Base-by-base conservation (phyloP, 2,329 filamentous ascomycete genomes). In the Hypomyces perniciosus region DNA sequence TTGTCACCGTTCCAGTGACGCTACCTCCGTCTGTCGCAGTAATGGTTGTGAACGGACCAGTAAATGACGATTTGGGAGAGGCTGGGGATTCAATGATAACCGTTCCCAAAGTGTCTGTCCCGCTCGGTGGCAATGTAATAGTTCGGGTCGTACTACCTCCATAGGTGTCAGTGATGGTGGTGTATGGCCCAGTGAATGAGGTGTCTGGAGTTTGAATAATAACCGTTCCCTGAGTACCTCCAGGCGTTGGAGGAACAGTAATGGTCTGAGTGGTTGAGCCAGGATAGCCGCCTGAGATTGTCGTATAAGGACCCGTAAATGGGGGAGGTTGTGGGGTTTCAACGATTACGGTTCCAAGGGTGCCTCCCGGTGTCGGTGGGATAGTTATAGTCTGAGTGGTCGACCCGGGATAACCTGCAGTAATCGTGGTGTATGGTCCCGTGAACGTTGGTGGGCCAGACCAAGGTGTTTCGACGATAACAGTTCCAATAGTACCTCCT, bases 161-260 rank as follows among this genome's bases (percentile, higher is more conserved):
- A 41, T 45, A 54, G 13, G 28, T 12, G 10, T 52, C 56, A 5
- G 54, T 57, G 7, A 55, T 46, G 33, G 57, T 56, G 1, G 57
- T 57, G 46, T 47, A 57, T 1, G 55, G 53, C 7, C 55, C 55
- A 12, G 56, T 54, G 40, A 57, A 58, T 3, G 44, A 4, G 7
- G 41, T 8, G 2, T 26, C 6, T 7, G 54, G 55, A 9, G 33
- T 53, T 33, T 52, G 49, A 4, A 57, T 44, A 12, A 53, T n/a
- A 2, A 56, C 50, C 1, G 56, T 57, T 12, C 52, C 54, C 20
- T 20, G 20, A 3, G 20, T 20, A 20, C 20, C 20, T 20, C 48
- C 41, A 5, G 31, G 29, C 9, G 41, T 43, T 9, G 42, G 41
- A 13, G 33, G 10, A n/a, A 50, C 13, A 2, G 41, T 50, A 10